These are phyloP conservation scores for Plasmopara halstedii DNA, from an alignment of 352 stramenopile genomes.

Conservation along the genomic window DNA sequence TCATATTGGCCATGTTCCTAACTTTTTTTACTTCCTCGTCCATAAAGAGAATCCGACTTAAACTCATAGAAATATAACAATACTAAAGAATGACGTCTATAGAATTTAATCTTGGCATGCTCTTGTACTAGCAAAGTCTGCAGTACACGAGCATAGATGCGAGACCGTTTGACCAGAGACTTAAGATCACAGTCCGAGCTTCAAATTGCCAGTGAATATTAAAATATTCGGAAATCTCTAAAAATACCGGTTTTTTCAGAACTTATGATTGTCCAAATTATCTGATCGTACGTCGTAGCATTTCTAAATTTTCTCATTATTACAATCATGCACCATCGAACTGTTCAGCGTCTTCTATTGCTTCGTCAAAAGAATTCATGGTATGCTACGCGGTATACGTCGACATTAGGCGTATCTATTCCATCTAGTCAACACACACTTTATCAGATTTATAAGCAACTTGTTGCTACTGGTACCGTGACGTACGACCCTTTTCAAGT, in stretches of 20 bases:
- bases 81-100: conserved; percentile 1
- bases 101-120: conserved; percentile 14
- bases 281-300: too few species aligned
- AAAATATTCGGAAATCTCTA: too few species aligned
- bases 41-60: conserved; percentile 24
- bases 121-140: neutral
- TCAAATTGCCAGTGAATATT: conserved; percentile 12
- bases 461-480: conserved; percentile 38
- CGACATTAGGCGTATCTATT: conserved; percentile 8
- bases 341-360: conserved; percentile 1
- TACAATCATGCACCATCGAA: conserved; percentile 11
- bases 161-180: conserved; percentile 2
- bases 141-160: conserved; percentile 1
- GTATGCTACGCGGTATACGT: conserved; percentile 3
- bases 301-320: neutral
- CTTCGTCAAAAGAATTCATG: neutral
- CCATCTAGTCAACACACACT: conserved; percentile 22
- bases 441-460: conserved; percentile 52
- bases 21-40: conserved; percentile 15
- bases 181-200: conserved; percentile 1
- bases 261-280: too few species aligned
- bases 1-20: conserved; percentile 13
- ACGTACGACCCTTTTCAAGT: conserved; percentile 68
- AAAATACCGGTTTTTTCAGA: too few species aligned
- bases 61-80: conserved; percentile 16